A percentile compares a stretch with the other conserved stretches of the same genome.
Evolutionary conservation across 163 green algal genomes (phyloP).

Genomic region (Chloroidium sp.): DNA sequence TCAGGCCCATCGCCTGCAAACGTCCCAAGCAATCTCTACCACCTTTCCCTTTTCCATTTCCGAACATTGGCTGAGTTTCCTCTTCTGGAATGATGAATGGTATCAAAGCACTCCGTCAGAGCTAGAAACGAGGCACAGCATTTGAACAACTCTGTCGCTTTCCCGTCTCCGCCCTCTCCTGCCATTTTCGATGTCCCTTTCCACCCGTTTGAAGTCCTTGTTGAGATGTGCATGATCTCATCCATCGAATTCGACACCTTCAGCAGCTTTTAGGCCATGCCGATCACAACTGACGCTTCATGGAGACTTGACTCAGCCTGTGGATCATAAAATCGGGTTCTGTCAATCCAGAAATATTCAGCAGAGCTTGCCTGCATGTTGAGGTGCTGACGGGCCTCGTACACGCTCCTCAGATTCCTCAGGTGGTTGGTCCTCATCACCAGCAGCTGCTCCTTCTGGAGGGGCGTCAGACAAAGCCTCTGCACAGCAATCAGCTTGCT

Average conservation of each 20-base stretch:
- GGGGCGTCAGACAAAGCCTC: conserved; percentile 14
- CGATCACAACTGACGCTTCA: neutral
- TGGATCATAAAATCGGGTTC: neutral
- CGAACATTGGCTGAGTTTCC: too few relatives aligned
- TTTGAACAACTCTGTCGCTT: too few relatives aligned
- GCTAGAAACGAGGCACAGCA: too few relatives aligned
- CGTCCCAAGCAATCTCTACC: neutral
- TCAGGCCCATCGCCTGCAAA: conserved; percentile 32
- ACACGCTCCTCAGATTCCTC: conserved; percentile 34
- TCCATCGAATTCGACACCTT: too few relatives aligned
- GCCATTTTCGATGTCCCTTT: too few relatives aligned
- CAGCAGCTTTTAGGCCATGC: neutral
- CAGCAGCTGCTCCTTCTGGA: conserved; percentile 42
- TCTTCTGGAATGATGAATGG: too few relatives aligned
- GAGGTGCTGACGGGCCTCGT: conserved; percentile 37
- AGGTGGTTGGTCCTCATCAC: conserved; percentile 37
- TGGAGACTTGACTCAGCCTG: neutral
- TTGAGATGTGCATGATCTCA: too few relatives aligned
- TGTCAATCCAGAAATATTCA: neutral
- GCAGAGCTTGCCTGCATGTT: conserved; percentile 22
- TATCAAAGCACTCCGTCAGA: too few relatives aligned
- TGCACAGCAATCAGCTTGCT: neutral
- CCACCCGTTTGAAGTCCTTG: too few relatives aligned
- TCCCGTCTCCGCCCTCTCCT: too few relatives aligned
- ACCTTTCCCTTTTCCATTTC: neutral